phyloP scores from a whole-genome alignment of 1,139 yeast genomes.

The Scheffersomyces quercinus region DNA sequence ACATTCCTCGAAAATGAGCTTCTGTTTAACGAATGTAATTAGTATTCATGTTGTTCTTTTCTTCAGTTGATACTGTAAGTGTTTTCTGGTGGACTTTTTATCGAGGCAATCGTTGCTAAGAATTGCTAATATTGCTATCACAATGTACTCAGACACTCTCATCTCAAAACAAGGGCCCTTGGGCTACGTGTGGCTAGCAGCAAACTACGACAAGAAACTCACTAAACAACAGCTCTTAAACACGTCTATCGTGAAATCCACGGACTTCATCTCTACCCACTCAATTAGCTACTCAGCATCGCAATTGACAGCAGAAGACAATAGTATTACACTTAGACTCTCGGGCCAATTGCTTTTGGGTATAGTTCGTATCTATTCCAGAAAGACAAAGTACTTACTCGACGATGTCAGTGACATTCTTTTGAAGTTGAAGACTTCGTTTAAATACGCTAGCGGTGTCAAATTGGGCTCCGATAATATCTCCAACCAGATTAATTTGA shows the following conservation, averaged over 20 bases:
- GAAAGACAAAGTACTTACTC: slow-evolving; percentile 79
- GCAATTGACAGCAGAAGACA: slow-evolving; percentile 6
- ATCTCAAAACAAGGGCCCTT: slow-evolving; percentile 75
- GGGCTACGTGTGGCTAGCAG: slow-evolving; percentile 93
- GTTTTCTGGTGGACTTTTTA: no score
- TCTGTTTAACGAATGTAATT: no score
- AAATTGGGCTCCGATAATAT: slow-evolving; percentile 30
- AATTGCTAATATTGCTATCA: background rate
- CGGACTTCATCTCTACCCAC: slow-evolving; percentile 48
- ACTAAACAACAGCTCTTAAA: slow-evolving; percentile 74
- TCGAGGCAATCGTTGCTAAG: no score
- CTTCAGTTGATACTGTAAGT: no score
- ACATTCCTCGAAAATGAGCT: no score
- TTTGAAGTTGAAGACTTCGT: slow-evolving; percentile 71
- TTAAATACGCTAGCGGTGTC: slow-evolving; percentile 45
- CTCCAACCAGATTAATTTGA: slow-evolving; percentile 38
- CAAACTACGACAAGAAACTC: slow-evolving; percentile 79
- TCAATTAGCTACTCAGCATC: slow-evolving; percentile 14
- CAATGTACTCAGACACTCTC: slow-evolving; percentile 43
- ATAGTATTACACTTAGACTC: slow-evolving; percentile 69
- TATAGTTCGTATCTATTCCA: slow-evolving; percentile 81
- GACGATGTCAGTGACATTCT: slow-evolving; percentile 86
- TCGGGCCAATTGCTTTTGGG: slow-evolving; percentile 90
- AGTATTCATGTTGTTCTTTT: no score
- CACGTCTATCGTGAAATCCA: slow-evolving; percentile 71